Evolutionary conservation across 805 yeast species (phyloP), one percentile per base, ranked within the genome.

Genomic region (Torulaspora delbrueckii): DNA sequence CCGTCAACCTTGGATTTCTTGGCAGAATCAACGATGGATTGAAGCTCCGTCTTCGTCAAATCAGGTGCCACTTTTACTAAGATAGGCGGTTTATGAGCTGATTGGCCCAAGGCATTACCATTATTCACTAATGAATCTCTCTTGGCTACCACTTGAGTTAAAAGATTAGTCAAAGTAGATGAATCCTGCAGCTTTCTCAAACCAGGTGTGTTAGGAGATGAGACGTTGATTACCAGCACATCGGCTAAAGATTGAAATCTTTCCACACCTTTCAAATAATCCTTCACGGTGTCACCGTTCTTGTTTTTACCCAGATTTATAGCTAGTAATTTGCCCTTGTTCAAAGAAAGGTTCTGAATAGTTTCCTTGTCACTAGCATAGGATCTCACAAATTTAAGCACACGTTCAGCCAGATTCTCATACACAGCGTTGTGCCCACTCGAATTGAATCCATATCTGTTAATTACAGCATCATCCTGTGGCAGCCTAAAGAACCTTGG

Each of bases 171-270:
- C 48, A 91, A 75, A 62, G 84, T 86, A 45, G 73, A 73, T 55
- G 86, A 95, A 46, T 71, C 78, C 70, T 91, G 98, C 55, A 91
- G 75, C 56, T 81, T 86, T 59, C 98, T 78, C 55, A 91, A 75
- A 2, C 97, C 97, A 4, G 98, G 98, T 1, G 98, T 91, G 62
- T 91, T 91, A 43, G 98, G 98, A 40, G 95, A 85, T 1, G 96
- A 88, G 10, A 91, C 96, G 59, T 91, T 91, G 53, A 91, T 78
- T 14, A 91, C 91, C 50, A 91, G 71, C 6, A 86, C 89, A 67
- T 91, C 98, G 4, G 98, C 96, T 56, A 73, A 80, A 9, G 81
- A 79, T 9, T 95, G 96, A 54, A 91, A 79, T 44, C 82, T 74
- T 47, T 79, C 79, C 22, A 91, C 96, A 50, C 98, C 98, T 53